Conservation (phyloP, 805 yeast species). For the Barnettozyma californica region DNA sequence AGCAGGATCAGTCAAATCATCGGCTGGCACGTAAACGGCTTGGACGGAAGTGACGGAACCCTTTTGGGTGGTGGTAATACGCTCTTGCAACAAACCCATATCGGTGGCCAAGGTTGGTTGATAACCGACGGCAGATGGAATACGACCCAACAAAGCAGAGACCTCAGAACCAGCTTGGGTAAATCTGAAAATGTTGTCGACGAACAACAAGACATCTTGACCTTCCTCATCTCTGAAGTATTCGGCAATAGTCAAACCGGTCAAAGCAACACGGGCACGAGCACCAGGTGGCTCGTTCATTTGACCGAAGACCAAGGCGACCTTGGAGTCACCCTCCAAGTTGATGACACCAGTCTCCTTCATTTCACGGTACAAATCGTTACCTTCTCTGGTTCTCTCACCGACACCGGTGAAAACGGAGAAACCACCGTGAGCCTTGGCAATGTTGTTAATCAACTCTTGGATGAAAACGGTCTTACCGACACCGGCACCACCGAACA, state of each 20-base stretch:
- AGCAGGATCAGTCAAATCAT: constrained; percentile 99
- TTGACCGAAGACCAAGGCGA: constrained; percentile 98
- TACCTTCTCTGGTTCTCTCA: constrained; percentile 99
- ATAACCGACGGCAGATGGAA: constrained; percentile 99
- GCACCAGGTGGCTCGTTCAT: constrained; percentile 99
- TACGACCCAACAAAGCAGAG: constrained; percentile 99
- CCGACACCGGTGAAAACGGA: constrained; percentile 99
- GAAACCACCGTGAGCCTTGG: constrained; percentile 99
- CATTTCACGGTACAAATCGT: constrained; percentile 99
- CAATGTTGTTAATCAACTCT: constrained; percentile 99
- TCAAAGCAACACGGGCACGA: constrained; percentile 99
- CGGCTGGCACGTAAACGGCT: constrained; percentile 99
- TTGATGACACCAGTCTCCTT: constrained; percentile 99
- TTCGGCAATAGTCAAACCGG: constrained; percentile 99
- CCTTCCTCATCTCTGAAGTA: constrained; percentile 99
- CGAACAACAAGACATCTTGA: constrained; percentile 98
- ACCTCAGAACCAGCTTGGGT: constrained; percentile 99
- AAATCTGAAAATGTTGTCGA: constrained; percentile 99
- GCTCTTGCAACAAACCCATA: constrained; percentile 99
- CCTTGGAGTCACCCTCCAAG: constrained; percentile 99
- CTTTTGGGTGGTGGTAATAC: constrained; percentile 99
- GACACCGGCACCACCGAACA: constrained; percentile 99
- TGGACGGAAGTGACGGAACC: constrained; percentile 99
- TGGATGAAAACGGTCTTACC: constrained; percentile 99
- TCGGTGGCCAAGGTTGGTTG: constrained; percentile 99